Evolutionary conservation across 2,329 filamentous ascomycete genomes (phyloP), one percentile per base, ranked within the genome.

Genomic region (Colletotrichum kahawae): DNA sequence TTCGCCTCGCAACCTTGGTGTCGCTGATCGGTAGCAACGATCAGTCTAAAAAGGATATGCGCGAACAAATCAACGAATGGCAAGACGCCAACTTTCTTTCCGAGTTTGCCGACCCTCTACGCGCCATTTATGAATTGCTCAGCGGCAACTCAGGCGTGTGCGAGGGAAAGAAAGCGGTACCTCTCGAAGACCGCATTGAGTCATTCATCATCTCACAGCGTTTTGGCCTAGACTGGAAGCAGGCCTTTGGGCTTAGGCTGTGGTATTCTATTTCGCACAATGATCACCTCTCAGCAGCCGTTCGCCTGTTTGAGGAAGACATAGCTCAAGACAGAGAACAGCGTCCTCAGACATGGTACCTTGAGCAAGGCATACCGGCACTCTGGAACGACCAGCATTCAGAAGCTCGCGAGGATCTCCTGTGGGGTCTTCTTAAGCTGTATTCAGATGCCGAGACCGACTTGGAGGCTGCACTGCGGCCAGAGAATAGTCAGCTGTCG

Each of bases 181-280:
- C 94, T 1, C 86, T 93, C 10, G 97, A 98, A 83, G 95, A 98
- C 84, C 93, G 94, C 59, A 90, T 93, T 51, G 90, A 93, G 16
- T 93, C 93, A 0, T 98, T 99, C 81, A 90, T 92, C 69, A 94
- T 99, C 77, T 94, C 95, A 1, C 90, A 94, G 79, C 93, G 93
- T 62, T 99, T 98, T 82, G 92, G 92, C 6, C 88, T 99, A 43
- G 94, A 97, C 82, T 99, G 97, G 97, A 93, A 95, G 82, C 96
- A 98, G 81, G 93, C 96, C 1, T 98, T 99, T 83, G 96, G 95
- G 13, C 89, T 99, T 65, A 92, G 96, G 57, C 88, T 99, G 2
- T 98, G 95, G 94, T 99, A 98, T 82, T 93, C 93, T 59, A 94
- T 92, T 54, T 88, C 91, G 4, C 87, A 90, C 38, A 88, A 92